A percentile compares a stretch with the other conserved stretches of the same genome.
Conservation (phyloP, 1,284 basidiomycete genomes). For the Earliella scabrosa region DNA sequence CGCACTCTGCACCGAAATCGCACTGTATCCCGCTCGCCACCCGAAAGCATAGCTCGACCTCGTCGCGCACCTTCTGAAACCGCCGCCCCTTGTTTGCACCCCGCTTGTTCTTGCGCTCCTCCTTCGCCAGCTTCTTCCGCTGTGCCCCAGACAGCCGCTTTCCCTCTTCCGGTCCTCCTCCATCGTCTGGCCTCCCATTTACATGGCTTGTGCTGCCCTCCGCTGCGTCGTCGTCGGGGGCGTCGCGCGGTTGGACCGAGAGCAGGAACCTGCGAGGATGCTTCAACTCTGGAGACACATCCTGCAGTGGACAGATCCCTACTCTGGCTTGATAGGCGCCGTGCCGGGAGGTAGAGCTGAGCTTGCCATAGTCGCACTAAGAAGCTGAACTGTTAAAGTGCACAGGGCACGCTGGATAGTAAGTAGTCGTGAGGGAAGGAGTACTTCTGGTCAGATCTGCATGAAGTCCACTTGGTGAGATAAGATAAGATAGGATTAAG, state of each 20-base stretch:
- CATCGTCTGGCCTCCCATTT: slow-evolving; percentile 33
- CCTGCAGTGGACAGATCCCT: slow-evolving; percentile 27
- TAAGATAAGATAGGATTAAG: too few relatives aligned
- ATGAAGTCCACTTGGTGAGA: too few relatives aligned
- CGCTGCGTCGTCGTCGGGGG: slow-evolving; percentile 77
- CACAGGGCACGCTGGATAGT: too few relatives aligned
- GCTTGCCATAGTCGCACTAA: background rate
- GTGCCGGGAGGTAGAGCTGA: slow-evolving; percentile 51
- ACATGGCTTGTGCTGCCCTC: slow-evolving; percentile 60
- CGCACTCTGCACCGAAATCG: slow-evolving; percentile 66
- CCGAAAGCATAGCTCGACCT: slow-evolving; percentile 77
- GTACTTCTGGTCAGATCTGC: too few relatives aligned
- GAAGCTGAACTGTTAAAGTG: too few relatives aligned
- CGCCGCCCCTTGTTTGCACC: slow-evolving; percentile 82
- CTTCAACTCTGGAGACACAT: background rate
- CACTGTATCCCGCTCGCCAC: slow-evolving; percentile 68
- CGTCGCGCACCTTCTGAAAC: slow-evolving; percentile 74
- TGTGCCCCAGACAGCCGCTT: slow-evolving; percentile 37
- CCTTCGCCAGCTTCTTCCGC: slow-evolving; percentile 53
- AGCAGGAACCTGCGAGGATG: slow-evolving; percentile 59
- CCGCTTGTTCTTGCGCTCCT: slow-evolving; percentile 72
- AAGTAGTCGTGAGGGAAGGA: too few relatives aligned
- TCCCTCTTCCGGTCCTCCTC: slow-evolving; percentile 30
- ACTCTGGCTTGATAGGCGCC: slow-evolving; percentile 81
- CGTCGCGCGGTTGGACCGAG: slow-evolving; percentile 38